These are phyloP conservation scores for Salix purpurea DNA, from an alignment of 345 rosid genomes.

Conservation along the genomic window DNA sequence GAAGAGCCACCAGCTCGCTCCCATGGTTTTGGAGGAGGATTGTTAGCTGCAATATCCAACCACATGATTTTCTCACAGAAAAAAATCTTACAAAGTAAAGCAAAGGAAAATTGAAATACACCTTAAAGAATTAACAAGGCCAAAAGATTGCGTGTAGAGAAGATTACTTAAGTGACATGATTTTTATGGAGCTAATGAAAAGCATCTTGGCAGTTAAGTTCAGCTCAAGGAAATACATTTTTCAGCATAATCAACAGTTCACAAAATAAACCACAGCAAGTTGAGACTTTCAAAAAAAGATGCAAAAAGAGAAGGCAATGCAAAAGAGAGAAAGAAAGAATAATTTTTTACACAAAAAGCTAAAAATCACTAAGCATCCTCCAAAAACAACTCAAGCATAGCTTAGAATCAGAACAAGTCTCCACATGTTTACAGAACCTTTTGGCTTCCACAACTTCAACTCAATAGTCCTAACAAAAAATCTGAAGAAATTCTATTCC, in stretches of 20 bases:
- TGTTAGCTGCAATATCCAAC: constrained; percentile 11
- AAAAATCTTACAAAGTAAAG: background rate
- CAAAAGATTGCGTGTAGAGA: background rate
- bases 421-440: background rate
- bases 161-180: background rate
- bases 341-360: background rate
- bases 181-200: background rate
- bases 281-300: background rate
- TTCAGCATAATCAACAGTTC: background rate
- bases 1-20: constrained; percentile 10
- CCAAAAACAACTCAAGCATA: background rate
- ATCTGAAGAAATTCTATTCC: background rate
- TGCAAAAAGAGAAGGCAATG: background rate
- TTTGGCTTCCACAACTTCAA: background rate
- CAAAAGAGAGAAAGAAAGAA: background rate
- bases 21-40: constrained; percentile 26
- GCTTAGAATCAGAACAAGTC: background rate
- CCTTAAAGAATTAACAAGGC: background rate
- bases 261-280: background rate
- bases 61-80: background rate
- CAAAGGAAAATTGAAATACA: background rate
- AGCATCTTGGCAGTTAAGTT: background rate
- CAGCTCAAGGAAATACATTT: background rate
- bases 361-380: background rate
- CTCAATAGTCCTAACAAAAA: background rate